phyloP scores from a whole-genome alignment of 2,329 filamentous ascomycete species.

The Zalaria obscura region DNA sequence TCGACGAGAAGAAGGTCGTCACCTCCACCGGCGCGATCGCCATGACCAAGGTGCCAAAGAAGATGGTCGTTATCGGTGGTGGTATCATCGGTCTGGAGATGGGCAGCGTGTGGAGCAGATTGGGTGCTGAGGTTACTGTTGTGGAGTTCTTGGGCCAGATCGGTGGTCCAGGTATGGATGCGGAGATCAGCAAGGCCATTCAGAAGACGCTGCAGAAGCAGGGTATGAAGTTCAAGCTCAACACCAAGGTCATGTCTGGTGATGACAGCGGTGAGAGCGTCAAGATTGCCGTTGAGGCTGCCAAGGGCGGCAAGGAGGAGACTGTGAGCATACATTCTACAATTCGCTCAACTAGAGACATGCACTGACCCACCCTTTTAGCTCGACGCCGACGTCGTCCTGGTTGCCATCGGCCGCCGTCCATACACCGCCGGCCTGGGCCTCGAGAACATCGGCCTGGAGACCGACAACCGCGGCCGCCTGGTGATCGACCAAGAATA shows the following conservation, averaged over 20 bases:
- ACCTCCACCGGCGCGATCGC: constrained; percentile 91
- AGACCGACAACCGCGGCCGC: constrained; percentile 84
- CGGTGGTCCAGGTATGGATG: constrained; percentile 93
- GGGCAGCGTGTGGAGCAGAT: constrained; percentile 89
- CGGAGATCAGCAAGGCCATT: constrained; percentile 76
- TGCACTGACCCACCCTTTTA: constrained; percentile 23
- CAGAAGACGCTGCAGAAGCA: constrained; percentile 95
- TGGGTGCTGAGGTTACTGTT: constrained; percentile 89
- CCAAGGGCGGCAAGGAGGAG: constrained; percentile 93
- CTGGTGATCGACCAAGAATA: constrained; percentile 97
- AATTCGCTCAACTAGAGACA: neutral
- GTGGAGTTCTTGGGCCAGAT: constrained; percentile 96
- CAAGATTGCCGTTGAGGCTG: constrained; percentile 73
- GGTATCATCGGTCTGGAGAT: constrained; percentile 99
- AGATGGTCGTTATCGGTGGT: constrained; percentile 92
- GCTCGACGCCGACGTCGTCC: constrained; percentile 88
- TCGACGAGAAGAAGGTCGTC: constrained; percentile 95
- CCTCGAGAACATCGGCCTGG: constrained; percentile 84
- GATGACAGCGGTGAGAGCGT: constrained; percentile 66
- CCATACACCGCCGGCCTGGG: constrained; percentile 88
- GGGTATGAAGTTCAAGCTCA: constrained; percentile 94
- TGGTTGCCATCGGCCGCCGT: constrained; percentile 90
- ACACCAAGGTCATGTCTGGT: constrained; percentile 84
- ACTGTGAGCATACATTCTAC: constrained; percentile 44
- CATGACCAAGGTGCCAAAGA: constrained; percentile 82